A percentile compares a stretch with the other conserved stretches of the same genome.
phyloP scores from a whole-genome alignment of 306 rosid genomes.

The Cotoneaster glaucophyllus region DNA sequence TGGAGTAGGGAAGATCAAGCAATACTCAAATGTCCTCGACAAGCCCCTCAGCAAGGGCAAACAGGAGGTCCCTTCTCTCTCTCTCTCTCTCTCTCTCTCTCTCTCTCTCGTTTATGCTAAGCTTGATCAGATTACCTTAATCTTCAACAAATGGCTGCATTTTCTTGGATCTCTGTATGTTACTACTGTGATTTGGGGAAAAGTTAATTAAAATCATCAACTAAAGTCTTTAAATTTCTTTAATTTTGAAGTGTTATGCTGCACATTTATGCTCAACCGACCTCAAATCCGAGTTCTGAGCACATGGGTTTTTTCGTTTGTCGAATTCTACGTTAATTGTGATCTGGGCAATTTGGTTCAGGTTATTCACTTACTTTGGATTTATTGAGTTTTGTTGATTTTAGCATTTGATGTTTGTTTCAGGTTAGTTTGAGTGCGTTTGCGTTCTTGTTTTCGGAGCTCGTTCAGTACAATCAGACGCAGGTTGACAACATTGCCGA shows the following conservation, averaged over 20 bases:
- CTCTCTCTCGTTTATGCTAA: background rate
- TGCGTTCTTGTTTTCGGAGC: slow-evolving; percentile 97
- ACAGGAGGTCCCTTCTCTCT: slow-evolving; percentile 41
- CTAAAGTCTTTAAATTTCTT: background rate
- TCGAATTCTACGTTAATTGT: background rate
- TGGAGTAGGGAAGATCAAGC: slow-evolving; percentile 90
- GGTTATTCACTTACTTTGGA: background rate
- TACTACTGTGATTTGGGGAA: background rate
- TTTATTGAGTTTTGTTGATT: background rate
- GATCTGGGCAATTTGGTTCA: background rate
- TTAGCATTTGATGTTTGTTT: background rate
- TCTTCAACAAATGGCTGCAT: background rate
- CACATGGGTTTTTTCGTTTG: background rate
- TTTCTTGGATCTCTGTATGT: slow-evolving; percentile 1
- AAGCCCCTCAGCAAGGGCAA: slow-evolving; percentile 76
- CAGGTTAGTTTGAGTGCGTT: slow-evolving; percentile 99
- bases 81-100: background rate
- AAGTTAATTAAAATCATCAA: background rate
- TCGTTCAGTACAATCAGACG: slow-evolving; percentile 96
- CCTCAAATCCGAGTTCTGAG: background rate
- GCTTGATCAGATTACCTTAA: background rate
- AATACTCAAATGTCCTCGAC: slow-evolving; percentile 87
- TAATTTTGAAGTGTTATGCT: background rate
- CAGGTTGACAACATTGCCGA: slow-evolving; percentile 96
- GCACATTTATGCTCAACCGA: background rate